Percentiles rank a stretch among this genome's conserved stretches.
Evolutionary conservation across 306 rosid species (phyloP).

Genomic region (Acacia melanoxylon): DNA sequence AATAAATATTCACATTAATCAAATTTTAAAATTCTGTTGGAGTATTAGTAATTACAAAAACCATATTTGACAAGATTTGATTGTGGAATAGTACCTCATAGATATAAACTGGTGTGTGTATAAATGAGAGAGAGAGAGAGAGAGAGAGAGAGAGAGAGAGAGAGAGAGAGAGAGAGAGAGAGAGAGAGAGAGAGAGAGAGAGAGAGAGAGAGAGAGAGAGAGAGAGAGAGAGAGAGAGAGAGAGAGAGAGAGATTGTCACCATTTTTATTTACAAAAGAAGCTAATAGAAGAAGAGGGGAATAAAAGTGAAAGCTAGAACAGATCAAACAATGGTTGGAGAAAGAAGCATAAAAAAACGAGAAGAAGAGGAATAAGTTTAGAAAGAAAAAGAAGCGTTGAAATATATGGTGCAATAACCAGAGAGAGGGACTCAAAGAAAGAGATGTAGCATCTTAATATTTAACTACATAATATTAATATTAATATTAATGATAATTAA

Average conservation of each 20-base stretch:
- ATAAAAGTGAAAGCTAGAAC: neutral
- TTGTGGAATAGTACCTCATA: too few species aligned
- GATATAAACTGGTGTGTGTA: too few species aligned
- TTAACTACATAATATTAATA: neutral
- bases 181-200: too few species aligned
- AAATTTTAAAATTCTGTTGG: too few species aligned
- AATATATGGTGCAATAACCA: constrained; percentile 55
- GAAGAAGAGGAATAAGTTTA: constrained; percentile 3
- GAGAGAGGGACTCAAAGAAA: constrained; percentile 44
- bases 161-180: too few species aligned
- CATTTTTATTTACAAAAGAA: neutral
- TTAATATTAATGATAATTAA: neutral
- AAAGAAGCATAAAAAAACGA: constrained; percentile 16
- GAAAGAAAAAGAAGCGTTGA: constrained; percentile 44
- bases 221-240: too few species aligned
- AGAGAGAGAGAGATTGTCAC: neutral
- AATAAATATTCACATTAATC: too few species aligned
- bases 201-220: too few species aligned
- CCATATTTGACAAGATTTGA: too few species aligned
- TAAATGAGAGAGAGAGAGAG: too few species aligned
- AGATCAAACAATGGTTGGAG: constrained; percentile 7
- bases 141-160: too few species aligned
- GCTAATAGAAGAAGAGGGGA: neutral
- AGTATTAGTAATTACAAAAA: too few species aligned
- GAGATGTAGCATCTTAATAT: constrained; percentile 64